Evolutionary conservation across 2,329 filamentous ascomycete species (phyloP).

Genomic region (Chaetomiaceae sp.): DNA sequence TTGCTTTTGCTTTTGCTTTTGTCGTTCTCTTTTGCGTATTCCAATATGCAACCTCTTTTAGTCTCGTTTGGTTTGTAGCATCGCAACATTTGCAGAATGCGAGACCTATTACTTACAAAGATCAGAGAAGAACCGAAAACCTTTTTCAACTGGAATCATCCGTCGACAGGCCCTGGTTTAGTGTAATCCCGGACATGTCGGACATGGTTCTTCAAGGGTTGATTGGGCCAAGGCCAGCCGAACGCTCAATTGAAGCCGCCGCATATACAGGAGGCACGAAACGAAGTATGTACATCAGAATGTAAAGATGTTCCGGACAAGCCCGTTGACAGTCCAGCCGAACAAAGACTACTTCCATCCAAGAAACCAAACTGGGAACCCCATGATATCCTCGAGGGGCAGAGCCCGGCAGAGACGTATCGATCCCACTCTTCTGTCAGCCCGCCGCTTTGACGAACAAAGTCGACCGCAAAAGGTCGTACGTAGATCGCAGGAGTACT

Average conservation of each 20-base stretch:
- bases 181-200: too few relatives aligned
- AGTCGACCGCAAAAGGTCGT: background rate
- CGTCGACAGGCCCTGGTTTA: too few relatives aligned
- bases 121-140: too few relatives aligned
- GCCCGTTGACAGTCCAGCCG: background rate
- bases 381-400: background rate
- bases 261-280: background rate
- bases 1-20: slow-evolving; percentile 3
- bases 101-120: too few relatives aligned
- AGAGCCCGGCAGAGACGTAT: background rate
- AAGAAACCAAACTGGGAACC: background rate
- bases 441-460: background rate
- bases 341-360: background rate
- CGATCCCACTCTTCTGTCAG: background rate
- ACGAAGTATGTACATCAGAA: slow-evolving; percentile 1
- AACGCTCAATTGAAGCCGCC: background rate
- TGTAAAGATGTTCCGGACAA: background rate
- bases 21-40: too few relatives aligned
- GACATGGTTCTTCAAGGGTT: too few relatives aligned
- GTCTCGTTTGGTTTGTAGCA: too few relatives aligned
- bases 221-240: too few relatives aligned
- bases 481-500: background rate
- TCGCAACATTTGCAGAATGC: too few relatives aligned
- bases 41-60: too few relatives aligned
- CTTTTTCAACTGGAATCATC: too few relatives aligned